These are phyloP conservation scores for Alternaria atra DNA, from an alignment of 2,329 filamentous ascomycete genomes.

Conservation along the genomic window DNA sequence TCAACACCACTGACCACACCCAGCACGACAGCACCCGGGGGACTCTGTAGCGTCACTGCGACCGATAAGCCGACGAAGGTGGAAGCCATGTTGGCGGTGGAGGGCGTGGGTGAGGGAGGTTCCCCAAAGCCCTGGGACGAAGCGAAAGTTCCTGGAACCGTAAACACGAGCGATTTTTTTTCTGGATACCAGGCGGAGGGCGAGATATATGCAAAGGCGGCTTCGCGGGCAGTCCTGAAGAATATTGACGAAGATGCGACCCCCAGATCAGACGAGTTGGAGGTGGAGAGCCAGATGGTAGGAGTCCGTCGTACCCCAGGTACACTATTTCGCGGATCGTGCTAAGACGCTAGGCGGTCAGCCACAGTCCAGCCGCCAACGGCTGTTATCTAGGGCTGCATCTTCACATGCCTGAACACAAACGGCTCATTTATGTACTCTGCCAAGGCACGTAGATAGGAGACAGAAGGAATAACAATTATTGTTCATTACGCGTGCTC, in stretches of 20 bases:
- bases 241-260: constrained; percentile 9
- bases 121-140: constrained; percentile 7
- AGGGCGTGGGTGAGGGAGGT: neutral
- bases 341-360: constrained; percentile 12
- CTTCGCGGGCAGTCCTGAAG: neutral
- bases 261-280: constrained; percentile 13
- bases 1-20: constrained; percentile 77
- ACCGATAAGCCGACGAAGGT: constrained; percentile 81
- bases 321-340: constrained; percentile 17
- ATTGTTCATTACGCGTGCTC: neutral
- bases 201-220: neutral
- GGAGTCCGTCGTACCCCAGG: constrained; percentile 10
- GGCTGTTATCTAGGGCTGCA: constrained; percentile 12
- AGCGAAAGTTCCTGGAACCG: constrained; percentile 7
- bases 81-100: constrained; percentile 61
- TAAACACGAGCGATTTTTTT: neutral
- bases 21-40: constrained; percentile 70
- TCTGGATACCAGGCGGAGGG: neutral
- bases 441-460: neutral
- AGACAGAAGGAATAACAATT: neutral
- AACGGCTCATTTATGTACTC: neutral
- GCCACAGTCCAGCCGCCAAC: constrained; percentile 17
- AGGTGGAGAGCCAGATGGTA: constrained; percentile 11
- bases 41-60: constrained; percentile 73
- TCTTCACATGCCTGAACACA: constrained; percentile 10